A percentile compares a stretch with the other conserved stretches of the same genome.
phyloP scores from a whole-genome alignment of 1,284 basidiomycete genomes.

The Puccinia brachypodii region DNA sequence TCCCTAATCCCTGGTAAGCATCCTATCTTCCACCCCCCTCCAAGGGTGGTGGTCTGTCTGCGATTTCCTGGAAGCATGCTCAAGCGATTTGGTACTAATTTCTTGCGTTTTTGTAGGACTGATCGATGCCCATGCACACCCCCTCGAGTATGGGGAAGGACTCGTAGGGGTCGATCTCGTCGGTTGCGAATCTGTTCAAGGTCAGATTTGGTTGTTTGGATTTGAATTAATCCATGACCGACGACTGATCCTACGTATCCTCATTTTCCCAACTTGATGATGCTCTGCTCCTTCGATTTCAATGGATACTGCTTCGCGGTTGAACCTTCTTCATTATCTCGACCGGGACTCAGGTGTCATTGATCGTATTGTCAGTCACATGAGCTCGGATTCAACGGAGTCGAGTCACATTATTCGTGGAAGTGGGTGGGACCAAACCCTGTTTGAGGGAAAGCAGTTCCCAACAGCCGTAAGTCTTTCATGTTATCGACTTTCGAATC shows the following conservation, averaged over 20 bases:
- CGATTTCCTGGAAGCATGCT: background rate
- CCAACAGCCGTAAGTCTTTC: constrained; percentile 49
- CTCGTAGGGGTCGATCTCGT: constrained; percentile 52
- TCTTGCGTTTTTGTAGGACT: constrained; percentile 49
- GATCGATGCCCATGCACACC: constrained; percentile 55
- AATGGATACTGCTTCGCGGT: background rate
- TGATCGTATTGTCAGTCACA: constrained; percentile 51
- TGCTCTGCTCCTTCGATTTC: background rate
- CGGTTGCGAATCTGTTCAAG: constrained; percentile 50
- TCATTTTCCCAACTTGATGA: background rate
- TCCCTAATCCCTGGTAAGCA: constrained; percentile 17
- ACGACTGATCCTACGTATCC: background rate
- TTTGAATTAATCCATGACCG: background rate
- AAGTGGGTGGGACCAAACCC: constrained; percentile 55
- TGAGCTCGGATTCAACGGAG: constrained; percentile 49
- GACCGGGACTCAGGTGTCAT: constrained; percentile 48
- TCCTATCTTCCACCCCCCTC: background rate
- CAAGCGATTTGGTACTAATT: background rate
- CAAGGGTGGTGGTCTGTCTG: background rate
- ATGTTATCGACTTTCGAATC: background rate
- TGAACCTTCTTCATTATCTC: background rate
- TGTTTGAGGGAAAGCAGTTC: constrained; percentile 52
- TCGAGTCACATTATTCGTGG: constrained; percentile 52
- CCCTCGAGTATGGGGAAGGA: constrained; percentile 54
- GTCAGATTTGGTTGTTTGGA: background rate